These are phyloP conservation scores for Astrothelium macrocarpum DNA, from an alignment of 495 filamentous ascomycete species.

Conservation along the genomic window DNA sequence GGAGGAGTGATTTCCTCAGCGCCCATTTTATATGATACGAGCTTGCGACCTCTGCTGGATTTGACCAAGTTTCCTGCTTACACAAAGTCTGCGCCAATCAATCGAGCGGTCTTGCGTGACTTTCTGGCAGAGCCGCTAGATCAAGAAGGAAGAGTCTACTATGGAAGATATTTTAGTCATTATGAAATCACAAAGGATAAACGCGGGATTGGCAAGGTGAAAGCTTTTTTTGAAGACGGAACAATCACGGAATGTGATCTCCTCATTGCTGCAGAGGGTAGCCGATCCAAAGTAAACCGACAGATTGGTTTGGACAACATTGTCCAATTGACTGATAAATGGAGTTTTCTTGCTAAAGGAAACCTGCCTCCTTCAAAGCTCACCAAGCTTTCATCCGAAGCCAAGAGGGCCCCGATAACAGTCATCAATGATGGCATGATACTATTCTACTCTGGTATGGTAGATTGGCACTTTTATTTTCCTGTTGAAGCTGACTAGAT, in stretches of 20 bases:
- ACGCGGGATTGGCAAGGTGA: neutral
- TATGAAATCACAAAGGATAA: neutral
- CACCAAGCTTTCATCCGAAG: neutral
- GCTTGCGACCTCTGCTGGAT: neutral
- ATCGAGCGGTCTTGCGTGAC: neutral
- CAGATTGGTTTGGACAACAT: neutral
- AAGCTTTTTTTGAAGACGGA: neutral
- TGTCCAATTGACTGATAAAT: neutral
- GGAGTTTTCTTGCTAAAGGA: neutral
- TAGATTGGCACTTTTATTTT: neutral
- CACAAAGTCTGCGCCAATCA: neutral
- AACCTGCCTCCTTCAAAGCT: neutral
- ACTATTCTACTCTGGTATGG: neutral
- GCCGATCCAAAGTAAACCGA: neutral
- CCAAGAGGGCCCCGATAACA: neutral
- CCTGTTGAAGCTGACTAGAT: neutral
- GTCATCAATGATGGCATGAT: neutral
- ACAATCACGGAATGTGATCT: neutral
- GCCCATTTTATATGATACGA: neutral
- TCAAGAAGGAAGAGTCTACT: neutral
- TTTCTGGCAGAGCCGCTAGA: neutral
- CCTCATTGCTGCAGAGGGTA: neutral
- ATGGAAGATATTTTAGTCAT: neutral
- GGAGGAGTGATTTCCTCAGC: neutral
- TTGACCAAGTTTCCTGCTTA: neutral